These are phyloP conservation scores for Barnettozyma hawaiiensis DNA, from an alignment of 1,139 yeast species.

Conservation along the genomic window DNA sequence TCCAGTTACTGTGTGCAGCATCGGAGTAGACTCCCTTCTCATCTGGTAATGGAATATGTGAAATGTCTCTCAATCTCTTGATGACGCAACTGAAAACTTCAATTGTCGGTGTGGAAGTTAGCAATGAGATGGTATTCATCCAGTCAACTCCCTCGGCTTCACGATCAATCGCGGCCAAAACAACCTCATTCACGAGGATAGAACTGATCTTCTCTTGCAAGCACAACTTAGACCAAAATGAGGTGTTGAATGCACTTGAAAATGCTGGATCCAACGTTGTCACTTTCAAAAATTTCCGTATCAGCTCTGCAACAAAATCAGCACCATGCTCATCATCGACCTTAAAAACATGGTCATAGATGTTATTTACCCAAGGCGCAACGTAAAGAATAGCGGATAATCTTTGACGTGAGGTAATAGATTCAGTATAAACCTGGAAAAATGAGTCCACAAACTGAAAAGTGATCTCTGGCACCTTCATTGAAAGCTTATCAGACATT, in stretches of 20 bases:
- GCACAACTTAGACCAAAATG: conserved; percentile 68
- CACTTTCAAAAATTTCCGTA: conserved; percentile 58
- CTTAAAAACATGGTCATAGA: conserved; percentile 52
- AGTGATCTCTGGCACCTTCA: conserved; percentile 54
- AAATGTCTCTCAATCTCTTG: conserved; percentile 40
- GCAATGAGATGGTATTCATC: conserved; percentile 55
- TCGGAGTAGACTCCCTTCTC: conserved; percentile 32
- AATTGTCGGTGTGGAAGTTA: conserved; percentile 62
- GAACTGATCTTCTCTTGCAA: conserved; percentile 55
- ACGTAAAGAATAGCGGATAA: conserved; percentile 32
- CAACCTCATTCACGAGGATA: conserved; percentile 64
- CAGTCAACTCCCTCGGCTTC: conserved; percentile 69
- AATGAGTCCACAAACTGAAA: conserved; percentile 57
- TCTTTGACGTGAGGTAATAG: conserved; percentile 32
- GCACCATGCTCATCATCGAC: conserved; percentile 53
- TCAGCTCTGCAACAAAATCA: conserved; percentile 53
- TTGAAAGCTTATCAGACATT: conserved; percentile 54
- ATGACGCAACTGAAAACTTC: conserved; percentile 69
- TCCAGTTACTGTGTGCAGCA: conserved; percentile 59
- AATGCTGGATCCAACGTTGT: conserved; percentile 40
- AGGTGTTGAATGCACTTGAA: conserved; percentile 46
- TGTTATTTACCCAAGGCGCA: conserved; percentile 75
- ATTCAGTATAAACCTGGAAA: conserved; percentile 46
- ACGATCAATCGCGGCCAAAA: conserved; percentile 68
- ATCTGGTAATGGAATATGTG: conserved; percentile 46